Evolutionary conservation across 1,284 basidiomycete species (phyloP).

Genomic region (Lignosus rhinocerotis): DNA sequence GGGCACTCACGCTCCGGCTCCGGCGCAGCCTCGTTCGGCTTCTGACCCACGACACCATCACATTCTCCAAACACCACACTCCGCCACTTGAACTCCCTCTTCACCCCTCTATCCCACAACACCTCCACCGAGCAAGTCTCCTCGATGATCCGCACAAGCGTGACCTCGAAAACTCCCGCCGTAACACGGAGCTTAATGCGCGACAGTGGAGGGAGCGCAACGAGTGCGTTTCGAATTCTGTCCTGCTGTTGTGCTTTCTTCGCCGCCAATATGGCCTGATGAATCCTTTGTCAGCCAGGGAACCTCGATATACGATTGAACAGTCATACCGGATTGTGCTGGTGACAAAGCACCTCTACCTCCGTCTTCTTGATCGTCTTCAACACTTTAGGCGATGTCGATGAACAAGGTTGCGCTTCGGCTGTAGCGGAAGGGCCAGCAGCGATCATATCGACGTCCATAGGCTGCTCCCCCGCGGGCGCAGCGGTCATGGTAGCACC

Average conservation of each 20-base stretch:
- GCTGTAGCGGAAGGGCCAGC: background rate
- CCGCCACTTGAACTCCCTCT: conserved; percentile 78
- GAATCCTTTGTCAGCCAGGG: background rate
- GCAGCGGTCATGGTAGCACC: background rate
- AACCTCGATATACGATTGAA: background rate
- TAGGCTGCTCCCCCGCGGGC: conserved; percentile 8
- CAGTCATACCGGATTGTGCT: conserved; percentile 78
- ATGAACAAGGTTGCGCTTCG: background rate
- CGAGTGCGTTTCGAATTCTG: conserved; percentile 62
- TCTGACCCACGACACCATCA: conserved; percentile 54
- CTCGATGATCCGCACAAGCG: conserved; percentile 68
- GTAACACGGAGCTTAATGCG: conserved; percentile 80
- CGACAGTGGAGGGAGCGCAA: conserved; percentile 66
- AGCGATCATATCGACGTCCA: conserved; percentile 14
- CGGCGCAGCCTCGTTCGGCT: conserved; percentile 53
- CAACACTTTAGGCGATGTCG: conserved; percentile 44
- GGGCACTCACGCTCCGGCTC: conserved; percentile 38
- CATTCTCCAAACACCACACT: conserved; percentile 66
- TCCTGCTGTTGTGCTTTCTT: conserved; percentile 72
- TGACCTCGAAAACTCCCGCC: conserved; percentile 80
- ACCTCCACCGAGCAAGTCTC: conserved; percentile 72
- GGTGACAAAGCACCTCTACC: conserved; percentile 73
- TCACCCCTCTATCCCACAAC: conserved; percentile 72
- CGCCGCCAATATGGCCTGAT: conserved; percentile 65
- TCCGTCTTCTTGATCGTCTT: conserved; percentile 71